A percentile compares a stretch with the other conserved stretches of the same genome.
Evolutionary conservation across 108 stramenopile genomes (phyloP).

Genomic region (Licmophora abbreviata): DNA sequence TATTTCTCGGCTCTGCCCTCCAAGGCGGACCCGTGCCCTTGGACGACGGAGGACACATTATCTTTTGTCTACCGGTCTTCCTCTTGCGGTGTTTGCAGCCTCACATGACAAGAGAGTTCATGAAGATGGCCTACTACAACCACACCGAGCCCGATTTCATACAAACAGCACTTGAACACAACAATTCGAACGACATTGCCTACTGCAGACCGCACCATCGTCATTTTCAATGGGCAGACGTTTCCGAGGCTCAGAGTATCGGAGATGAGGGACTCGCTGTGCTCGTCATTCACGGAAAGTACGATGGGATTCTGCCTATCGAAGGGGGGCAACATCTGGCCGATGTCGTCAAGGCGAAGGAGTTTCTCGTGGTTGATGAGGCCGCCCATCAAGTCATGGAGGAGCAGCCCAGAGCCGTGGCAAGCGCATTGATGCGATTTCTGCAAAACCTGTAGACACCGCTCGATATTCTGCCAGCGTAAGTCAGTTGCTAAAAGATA

Average conservation of each 20-base stretch:
- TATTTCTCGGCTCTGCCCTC: not conserved
- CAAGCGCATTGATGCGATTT: conserved; percentile 3
- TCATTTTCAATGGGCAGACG: conserved; percentile 7
- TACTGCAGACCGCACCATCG: conserved; percentile 6
- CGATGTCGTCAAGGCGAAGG: not conserved
- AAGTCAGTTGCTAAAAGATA: not conserved
- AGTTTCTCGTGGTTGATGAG: not conserved
- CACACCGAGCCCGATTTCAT: conserved; percentile 1
- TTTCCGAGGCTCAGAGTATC: not conserved
- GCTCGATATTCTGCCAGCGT: too few species aligned
- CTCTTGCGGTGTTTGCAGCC: conserved; percentile 7
- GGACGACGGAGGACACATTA: conserved; percentile 12
- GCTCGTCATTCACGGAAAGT: conserved; percentile 11
- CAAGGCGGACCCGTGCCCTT: not conserved
- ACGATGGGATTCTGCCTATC: conserved; percentile 11
- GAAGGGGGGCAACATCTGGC: conserved; percentile 5
- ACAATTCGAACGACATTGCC: conserved; percentile 10
- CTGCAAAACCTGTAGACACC: not conserved
- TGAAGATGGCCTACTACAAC: conserved; percentile 7
- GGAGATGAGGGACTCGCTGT: not conserved
- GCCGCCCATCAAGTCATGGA: conserved; percentile 17
- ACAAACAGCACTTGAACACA: not conserved
- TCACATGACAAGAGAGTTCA: conserved; percentile 9
- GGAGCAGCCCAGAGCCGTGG: conserved; percentile 12
- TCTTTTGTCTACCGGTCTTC: conserved; percentile 13